Evolutionary conservation across 257 asterid species (phyloP).

Genomic region (Plantago elongata): DNA sequence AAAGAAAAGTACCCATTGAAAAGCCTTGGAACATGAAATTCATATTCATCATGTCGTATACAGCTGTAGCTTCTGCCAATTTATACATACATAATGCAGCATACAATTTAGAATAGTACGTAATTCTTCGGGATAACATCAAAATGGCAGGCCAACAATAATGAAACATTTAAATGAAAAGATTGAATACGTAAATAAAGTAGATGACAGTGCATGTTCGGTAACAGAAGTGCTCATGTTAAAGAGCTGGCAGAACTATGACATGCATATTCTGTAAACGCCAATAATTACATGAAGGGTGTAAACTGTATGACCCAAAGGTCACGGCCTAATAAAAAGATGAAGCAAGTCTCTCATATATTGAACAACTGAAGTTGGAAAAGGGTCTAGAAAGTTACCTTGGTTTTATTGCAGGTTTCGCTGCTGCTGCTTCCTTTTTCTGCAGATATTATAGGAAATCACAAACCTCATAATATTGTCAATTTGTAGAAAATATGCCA

Average conservation of each 20-base stretch:
- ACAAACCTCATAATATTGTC: conserved; percentile 15
- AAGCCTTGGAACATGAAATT: conserved; percentile 5
- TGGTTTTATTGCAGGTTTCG: conserved; percentile 34
- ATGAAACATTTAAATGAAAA: too few species aligned
- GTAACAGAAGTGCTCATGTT: too few species aligned
- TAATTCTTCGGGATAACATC: too few species aligned
- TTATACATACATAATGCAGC: too few species aligned
- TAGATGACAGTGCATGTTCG: too few species aligned
- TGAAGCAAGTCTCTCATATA: neutral
- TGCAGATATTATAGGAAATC: conserved; percentile 30
- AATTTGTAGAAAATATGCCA: neutral
- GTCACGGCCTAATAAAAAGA: neutral
- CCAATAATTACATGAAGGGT: too few species aligned
- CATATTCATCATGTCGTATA: conserved; percentile 10
- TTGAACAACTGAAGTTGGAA: neutral
- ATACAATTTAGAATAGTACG: too few species aligned
- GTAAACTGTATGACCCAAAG: neutral
- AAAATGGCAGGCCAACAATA: too few species aligned
- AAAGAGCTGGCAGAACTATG: too few species aligned
- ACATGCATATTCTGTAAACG: too few species aligned
- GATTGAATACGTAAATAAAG: too few species aligned
- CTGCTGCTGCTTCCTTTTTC: conserved; percentile 50
- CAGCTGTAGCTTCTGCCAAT: neutral
- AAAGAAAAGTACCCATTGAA: conserved; percentile 1
- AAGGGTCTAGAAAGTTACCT: conserved; percentile 37